These are phyloP conservation scores for Domatiomyces catenatus DNA, from an alignment of 2,329 filamentous ascomycete species.

Conservation along the genomic window DNA sequence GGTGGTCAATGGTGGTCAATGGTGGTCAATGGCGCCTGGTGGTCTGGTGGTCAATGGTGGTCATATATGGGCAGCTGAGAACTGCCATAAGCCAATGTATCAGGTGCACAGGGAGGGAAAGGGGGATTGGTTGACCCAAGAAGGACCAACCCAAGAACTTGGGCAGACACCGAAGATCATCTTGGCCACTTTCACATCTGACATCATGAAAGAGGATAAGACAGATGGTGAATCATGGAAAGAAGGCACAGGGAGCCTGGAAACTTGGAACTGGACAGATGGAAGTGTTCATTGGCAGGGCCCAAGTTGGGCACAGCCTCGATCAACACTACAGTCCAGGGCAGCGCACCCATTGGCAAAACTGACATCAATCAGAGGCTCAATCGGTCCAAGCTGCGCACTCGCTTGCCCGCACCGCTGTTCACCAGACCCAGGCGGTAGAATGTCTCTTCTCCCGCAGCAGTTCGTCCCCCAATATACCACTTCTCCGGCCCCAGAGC, in stretches of 20 bases:
- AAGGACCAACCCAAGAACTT: background rate
- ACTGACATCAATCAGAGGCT: conserved; percentile 25
- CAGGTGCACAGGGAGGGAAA: background rate
- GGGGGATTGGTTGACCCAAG: background rate
- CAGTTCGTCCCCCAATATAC: conserved; percentile 36
- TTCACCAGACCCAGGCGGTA: conserved; percentile 35
- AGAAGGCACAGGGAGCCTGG: background rate
- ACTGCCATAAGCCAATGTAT: background rate
- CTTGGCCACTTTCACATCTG: background rate
- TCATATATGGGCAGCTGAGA: background rate
- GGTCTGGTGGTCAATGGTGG: too few relatives aligned
- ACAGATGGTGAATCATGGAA: background rate
- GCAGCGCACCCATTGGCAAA: background rate
- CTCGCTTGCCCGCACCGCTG: conserved; percentile 26
- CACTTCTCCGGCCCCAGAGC: conserved; percentile 34
- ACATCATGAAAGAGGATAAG: background rate
- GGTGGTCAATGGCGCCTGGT: too few relatives aligned
- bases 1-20: too few relatives aligned
- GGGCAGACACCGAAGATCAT: background rate
- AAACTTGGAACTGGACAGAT: background rate
- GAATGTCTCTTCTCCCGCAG: conserved; percentile 33
- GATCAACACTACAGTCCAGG: background rate
- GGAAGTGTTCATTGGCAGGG: background rate
- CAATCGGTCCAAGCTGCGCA: conserved; percentile 34
- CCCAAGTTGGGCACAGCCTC: background rate